These are phyloP conservation scores for Boletus pseudo-olivaceus DNA, from an alignment of 768 basidiomycete species.

Conservation along the genomic window DNA sequence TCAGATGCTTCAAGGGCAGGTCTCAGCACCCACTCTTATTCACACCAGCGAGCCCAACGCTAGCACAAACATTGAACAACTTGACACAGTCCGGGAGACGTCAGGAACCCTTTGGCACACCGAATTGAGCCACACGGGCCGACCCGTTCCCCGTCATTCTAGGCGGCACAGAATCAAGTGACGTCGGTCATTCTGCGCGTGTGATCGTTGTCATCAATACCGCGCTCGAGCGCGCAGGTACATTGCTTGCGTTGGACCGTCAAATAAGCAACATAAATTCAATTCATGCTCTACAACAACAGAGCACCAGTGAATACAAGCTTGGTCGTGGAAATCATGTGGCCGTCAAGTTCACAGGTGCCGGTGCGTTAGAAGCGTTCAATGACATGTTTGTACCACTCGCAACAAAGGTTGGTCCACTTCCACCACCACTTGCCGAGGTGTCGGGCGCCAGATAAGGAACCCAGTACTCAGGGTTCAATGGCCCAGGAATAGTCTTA, in stretches of 20 bases:
- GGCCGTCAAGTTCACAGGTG: constrained; percentile 40
- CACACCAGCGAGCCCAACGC: too few relatives aligned
- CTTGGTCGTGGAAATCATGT: not conserved
- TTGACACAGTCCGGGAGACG: too few relatives aligned
- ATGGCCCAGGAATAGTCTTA: constrained; percentile 32
- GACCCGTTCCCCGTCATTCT: too few relatives aligned
- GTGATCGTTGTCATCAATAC: not conserved
- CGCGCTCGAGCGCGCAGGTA: not conserved
- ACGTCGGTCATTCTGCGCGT: not conserved
- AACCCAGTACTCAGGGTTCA: constrained; percentile 36
- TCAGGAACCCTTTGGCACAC: too few relatives aligned
- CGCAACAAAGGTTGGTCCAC: constrained; percentile 38
- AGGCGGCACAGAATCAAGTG: too few relatives aligned
- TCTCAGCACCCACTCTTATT: too few relatives aligned
- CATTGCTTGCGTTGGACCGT: constrained; percentile 2
- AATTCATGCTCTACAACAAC: constrained; percentile 9
- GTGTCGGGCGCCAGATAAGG: constrained; percentile 41
- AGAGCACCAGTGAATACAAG: constrained; percentile 9
- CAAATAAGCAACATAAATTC: not conserved
- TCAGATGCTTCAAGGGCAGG: too few relatives aligned
- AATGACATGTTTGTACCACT: constrained; percentile 30
- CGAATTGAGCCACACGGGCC: too few relatives aligned
- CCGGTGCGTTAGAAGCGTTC: constrained; percentile 28
- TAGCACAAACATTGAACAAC: too few relatives aligned
- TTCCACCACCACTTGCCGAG: constrained; percentile 35